Base-by-base conservation (phyloP, 2,329 filamentous ascomycete species). In the Cladosporium velox region DNA sequence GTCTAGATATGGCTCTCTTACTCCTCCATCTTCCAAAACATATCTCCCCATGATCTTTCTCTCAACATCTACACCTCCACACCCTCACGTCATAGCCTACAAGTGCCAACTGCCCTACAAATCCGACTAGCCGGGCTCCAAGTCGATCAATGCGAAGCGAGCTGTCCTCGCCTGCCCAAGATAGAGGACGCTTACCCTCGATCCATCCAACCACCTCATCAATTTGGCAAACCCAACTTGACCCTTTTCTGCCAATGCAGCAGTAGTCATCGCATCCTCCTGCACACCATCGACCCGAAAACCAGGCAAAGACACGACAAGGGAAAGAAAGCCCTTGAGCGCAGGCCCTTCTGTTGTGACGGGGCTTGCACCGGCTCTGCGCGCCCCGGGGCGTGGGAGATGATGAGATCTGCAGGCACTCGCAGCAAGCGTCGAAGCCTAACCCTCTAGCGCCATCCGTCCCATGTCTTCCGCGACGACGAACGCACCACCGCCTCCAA, bases 381-480 rank as follows among this genome's bases (percentile, higher is more conserved):
- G 35, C 55, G 38, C 32, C 32, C 28, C 30, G 30, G 14, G 12
- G 52, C 41, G 41, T 47, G n/a, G 41, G 41, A 47, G 41, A 47
- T 47, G 41, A 30, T 59, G 57, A 47, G 57, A 59, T 59, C 57
- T 59, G 57, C 57, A 59, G 57, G 38, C 14, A 59, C 57, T 58
- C 54, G 30, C 54, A 58, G 30, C 32, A 58, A 58, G 54, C 54
- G 14, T 32, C 52, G 24, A 47, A 59, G 57, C 57, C 55, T 59
- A 59, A 11, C 18, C 28, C 52, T 55, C 52, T 55, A 55, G 52
- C 30, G 52, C 52, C 24, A 21, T 47, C 41, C 41, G 41, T 21
- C 51, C 24, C 28, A 57, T 57, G 28, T 35, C 28, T 57, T 32
- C 52, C 52, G 52, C 52, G 28, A 34, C 32, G 18, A 34, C 52